Evolutionary conservation across 306 rosid genomes (phyloP).

Genomic region (Delonix regia): DNA sequence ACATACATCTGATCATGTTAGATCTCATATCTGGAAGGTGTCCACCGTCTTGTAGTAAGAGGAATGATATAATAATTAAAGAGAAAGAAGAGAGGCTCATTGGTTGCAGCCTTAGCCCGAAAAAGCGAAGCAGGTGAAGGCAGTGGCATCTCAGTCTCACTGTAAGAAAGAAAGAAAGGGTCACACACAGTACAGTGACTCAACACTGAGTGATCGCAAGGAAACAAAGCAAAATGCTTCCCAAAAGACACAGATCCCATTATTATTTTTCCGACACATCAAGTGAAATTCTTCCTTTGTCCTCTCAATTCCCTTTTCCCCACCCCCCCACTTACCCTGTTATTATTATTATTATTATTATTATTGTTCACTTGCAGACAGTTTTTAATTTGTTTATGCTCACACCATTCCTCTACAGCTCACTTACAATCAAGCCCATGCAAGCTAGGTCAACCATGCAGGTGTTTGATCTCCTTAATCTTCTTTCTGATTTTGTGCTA

Average conservation of each 20-base stretch:
- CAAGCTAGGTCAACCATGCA: constrained; percentile 24
- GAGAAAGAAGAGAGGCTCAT: constrained; percentile 10
- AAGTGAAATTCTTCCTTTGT: constrained; percentile 35
- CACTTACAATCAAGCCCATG: constrained; percentile 35
- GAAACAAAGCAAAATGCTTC: constrained; percentile 50
- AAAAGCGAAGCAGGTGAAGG: constrained; percentile 37
- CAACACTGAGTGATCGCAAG: constrained; percentile 45
- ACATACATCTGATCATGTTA: not conserved
- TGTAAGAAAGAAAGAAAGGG: constrained; percentile 42
- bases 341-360: not conserved
- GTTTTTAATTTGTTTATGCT: constrained; percentile 13
- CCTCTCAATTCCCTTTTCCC: constrained; percentile 22
- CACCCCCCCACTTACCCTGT: constrained; percentile 11
- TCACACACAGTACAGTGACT: constrained; percentile 49
- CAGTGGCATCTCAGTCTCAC: constrained; percentile 19
- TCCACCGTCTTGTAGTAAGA: not conserved
- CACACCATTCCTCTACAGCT: constrained; percentile 38
- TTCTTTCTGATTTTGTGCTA: constrained; percentile 19
- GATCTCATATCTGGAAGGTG: not conserved
- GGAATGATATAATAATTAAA: constrained; percentile 32
- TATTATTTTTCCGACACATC: constrained; percentile 47
- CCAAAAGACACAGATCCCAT: constrained; percentile 40
- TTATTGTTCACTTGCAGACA: not conserved
- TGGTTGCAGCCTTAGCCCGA: constrained; percentile 50
- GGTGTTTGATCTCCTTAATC: constrained; percentile 10